These are phyloP conservation scores for Gossypium longicalyx DNA, from an alignment of 345 rosid genomes.

Conservation along the genomic window DNA sequence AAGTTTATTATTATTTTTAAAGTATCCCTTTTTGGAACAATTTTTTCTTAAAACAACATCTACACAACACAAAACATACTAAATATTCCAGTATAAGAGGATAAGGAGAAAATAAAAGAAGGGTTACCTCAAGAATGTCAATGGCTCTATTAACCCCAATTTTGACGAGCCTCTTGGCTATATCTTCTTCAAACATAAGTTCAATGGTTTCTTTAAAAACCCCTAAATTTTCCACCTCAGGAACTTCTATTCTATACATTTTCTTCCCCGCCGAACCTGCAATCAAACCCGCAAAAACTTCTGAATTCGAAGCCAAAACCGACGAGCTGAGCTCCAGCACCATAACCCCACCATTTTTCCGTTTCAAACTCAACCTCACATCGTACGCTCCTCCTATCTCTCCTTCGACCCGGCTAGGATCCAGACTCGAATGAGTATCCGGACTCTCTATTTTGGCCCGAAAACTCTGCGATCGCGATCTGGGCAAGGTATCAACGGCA, in stretches of 20 bases:
- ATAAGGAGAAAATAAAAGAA: background rate
- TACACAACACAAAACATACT: background rate
- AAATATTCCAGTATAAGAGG: background rate
- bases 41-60: background rate
- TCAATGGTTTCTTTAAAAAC: conserved; percentile 72
- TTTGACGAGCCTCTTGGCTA: conserved; percentile 50
- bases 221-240: conserved; percentile 75
- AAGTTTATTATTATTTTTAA: background rate
- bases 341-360: conserved; percentile 62
- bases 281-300: conserved; percentile 52
- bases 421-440: conserved; percentile 4
- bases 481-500: conserved; percentile 21
- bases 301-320: conserved; percentile 59
- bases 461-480: conserved; percentile 37
- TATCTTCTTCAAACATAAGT: conserved; percentile 78
- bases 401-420: conserved; percentile 17
- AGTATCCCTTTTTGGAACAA: background rate
- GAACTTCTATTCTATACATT: conserved; percentile 69
- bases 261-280: conserved; percentile 27
- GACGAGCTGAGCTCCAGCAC: conserved; percentile 66
- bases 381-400: conserved; percentile 31
- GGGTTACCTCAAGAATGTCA: conserved; percentile 76
- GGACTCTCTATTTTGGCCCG: conserved; percentile 30
- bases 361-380: conserved; percentile 68
- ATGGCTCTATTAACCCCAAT: conserved; percentile 69